Evolutionary conservation across 106 monocot genomes (phyloP), one percentile per base, ranked within the genome.

Genomic region (Narthecium ossifragum): DNA sequence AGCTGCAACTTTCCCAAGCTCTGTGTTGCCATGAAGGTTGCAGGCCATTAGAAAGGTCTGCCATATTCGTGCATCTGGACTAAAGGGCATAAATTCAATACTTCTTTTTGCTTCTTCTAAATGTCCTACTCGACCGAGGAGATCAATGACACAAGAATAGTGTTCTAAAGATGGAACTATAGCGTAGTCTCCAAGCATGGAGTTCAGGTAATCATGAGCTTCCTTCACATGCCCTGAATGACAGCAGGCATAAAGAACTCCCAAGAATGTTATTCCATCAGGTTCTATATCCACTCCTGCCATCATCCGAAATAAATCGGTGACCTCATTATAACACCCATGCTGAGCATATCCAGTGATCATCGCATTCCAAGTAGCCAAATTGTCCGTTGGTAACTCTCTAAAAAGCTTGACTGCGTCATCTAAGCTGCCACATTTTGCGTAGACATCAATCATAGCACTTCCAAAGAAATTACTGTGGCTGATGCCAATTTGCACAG

Each of bases 281-380:
- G 62, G 62, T 0, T 27, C 29, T 1, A 62, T 21, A 28, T 26
- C 32, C 22, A 8, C 8, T 9, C 15, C 22, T 0, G 2, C 1
- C 46, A 62, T 30, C 46, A 32, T 20, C 11, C 10, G 8, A 33
- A 62, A 48, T 8, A 21, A 30, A 3, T 49, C 33, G 8, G 34
- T 32, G 18, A 32, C 49, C 32, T 63, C 40, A 20, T 21, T 14
- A 24, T 30, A 29, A 33, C 20, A 18, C 12, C 49, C 63, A 63
- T 49, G 46, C 1, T 63, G 63, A 6, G 63, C 63, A 34, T 49
- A 49, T 14, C 63, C 63, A 28, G 22, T 34, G 22, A 63, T 34
- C 63, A 63, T 48, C 3, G 63, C 48, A 49, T 63, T 63, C 63
- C 63, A 63, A 24, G 49, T 31, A 30, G 63, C 63, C 7, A 63